Conservation (phyloP, 2,329 filamentous ascomycete species). For the Lizonia empirigonia region DNA sequence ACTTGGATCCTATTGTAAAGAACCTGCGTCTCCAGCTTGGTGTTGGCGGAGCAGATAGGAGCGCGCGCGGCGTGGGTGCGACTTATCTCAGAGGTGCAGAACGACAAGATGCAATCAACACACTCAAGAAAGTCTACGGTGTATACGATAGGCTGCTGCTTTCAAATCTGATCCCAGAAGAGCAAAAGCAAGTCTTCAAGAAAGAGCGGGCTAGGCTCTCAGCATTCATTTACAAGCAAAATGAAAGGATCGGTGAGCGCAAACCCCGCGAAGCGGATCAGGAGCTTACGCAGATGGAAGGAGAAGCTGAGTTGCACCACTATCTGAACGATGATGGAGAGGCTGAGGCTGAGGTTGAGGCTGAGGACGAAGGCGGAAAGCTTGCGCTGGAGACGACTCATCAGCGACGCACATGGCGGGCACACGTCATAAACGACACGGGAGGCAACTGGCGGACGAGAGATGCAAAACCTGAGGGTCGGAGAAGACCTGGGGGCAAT, state of each 20-base stretch:
- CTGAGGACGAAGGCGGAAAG: not conserved
- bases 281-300: slow-evolving; percentile 1
- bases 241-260: slow-evolving; percentile 5
- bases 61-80: slow-evolving; percentile 14
- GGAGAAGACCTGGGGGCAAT: slow-evolving; percentile 21
- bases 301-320: slow-evolving; percentile 20
- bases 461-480: slow-evolving; percentile 20
- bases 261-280: not conserved
- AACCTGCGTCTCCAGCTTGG: slow-evolving; percentile 41
- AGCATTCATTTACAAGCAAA: slow-evolving; percentile 27
- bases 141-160: slow-evolving; percentile 40
- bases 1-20: slow-evolving; percentile 32
- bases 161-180: slow-evolving; percentile 38
- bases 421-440: not conserved
- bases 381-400: not conserved
- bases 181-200: slow-evolving; percentile 37
- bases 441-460: slow-evolving; percentile 24
- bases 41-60: slow-evolving; percentile 24
- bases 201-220: slow-evolving; percentile 33
- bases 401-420: slow-evolving; percentile 2
- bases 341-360: not conserved
- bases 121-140: slow-evolving; percentile 36
- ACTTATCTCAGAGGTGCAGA: slow-evolving; percentile 22
- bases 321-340: slow-evolving; percentile 15
- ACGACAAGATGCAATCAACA: slow-evolving; percentile 34